Percentiles rank a stretch among this genome's conserved stretches.
These are phyloP conservation scores for Saccharomycopsis malanga DNA, from an alignment of 805 yeast genomes.

Conservation along the genomic window DNA sequence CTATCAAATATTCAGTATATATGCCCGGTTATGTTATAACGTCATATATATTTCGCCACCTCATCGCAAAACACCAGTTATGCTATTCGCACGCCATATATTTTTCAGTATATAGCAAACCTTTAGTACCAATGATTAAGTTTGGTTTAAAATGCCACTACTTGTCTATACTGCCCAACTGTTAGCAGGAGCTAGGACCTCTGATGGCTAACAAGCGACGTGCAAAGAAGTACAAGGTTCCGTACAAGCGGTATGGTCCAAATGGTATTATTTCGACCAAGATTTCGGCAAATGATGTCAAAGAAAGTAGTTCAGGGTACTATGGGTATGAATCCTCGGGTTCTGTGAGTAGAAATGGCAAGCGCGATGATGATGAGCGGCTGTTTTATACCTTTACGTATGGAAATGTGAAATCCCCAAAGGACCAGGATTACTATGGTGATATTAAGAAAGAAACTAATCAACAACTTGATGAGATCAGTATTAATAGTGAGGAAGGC, in stretches of 20 bases:
- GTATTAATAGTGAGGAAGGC: background rate
- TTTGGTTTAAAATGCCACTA: no score
- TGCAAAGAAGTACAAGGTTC: conserved; percentile 75
- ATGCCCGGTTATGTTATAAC: no score
- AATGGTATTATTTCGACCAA: conserved; percentile 18
- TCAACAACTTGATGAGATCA: background rate
- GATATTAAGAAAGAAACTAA: background rate
- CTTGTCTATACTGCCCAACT: no score
- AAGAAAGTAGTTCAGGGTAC: background rate
- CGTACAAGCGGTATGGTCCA: conserved; percentile 67
- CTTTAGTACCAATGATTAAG: no score
- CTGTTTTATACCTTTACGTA: conserved; percentile 17
- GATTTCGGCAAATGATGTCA: conserved; percentile 2
- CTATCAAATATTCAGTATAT: no score
- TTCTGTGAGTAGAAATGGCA: conserved; percentile 3
- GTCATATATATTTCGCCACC: background rate
- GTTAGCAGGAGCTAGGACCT: no score
- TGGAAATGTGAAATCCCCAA: conserved; percentile 21
- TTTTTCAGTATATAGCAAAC: no score
- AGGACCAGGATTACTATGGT: conserved; percentile 4
- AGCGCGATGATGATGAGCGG: conserved; percentile 18
- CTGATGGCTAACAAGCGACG: conserved; percentile 83
- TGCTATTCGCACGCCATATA: no score
- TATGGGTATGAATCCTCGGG: conserved; percentile 7
- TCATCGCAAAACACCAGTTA: no score